phyloP scores from a whole-genome alignment of 352 stramenopile genomes.

The Elongisporangium prolatum region DNA sequence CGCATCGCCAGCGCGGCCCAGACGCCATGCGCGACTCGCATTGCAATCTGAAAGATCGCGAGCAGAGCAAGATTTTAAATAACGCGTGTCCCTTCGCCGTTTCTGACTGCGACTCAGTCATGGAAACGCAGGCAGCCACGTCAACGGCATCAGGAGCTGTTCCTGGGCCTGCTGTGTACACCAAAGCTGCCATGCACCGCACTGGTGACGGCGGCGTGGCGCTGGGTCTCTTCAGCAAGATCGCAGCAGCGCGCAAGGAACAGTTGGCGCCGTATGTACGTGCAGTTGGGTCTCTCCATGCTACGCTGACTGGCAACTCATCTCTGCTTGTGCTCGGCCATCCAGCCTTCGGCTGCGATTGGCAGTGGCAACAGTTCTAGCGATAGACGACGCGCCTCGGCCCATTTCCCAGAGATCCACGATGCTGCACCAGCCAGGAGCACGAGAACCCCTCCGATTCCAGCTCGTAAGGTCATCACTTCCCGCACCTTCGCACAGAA shows the following conservation, averaged over 20 bases:
- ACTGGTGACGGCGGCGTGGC: slow-evolving; percentile 34
- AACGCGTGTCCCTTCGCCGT: neutral
- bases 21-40: neutral
- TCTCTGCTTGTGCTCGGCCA: neutral
- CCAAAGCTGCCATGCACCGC: neutral
- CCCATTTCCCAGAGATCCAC: slow-evolving; percentile 51
- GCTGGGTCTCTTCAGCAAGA: slow-evolving; percentile 71
- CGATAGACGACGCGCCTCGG: slow-evolving; percentile 4
- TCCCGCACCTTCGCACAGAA: slow-evolving; percentile 35
- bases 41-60: neutral
- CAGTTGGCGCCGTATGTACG: slow-evolving; percentile 49
- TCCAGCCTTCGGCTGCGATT: neutral
- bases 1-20: neutral
- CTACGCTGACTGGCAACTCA: neutral
- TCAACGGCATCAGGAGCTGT: neutral
- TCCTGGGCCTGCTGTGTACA: neutral
- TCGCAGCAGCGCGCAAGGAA: slow-evolving; percentile 63
- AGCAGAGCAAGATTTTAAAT: neutral
- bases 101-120: neutral
- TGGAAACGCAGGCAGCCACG: slow-evolving; percentile 1
- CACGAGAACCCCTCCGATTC: slow-evolving; percentile 11
- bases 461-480: slow-evolving; percentile 27
- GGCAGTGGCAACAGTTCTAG: neutral
- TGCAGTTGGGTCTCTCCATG: neutral
- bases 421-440: slow-evolving; percentile 20